A percentile compares a stretch with the other conserved stretches of the same genome.
These are phyloP conservation scores for Cornus kousa DNA, from an alignment of 148 eudicot genomes.

Conservation along the genomic window DNA sequence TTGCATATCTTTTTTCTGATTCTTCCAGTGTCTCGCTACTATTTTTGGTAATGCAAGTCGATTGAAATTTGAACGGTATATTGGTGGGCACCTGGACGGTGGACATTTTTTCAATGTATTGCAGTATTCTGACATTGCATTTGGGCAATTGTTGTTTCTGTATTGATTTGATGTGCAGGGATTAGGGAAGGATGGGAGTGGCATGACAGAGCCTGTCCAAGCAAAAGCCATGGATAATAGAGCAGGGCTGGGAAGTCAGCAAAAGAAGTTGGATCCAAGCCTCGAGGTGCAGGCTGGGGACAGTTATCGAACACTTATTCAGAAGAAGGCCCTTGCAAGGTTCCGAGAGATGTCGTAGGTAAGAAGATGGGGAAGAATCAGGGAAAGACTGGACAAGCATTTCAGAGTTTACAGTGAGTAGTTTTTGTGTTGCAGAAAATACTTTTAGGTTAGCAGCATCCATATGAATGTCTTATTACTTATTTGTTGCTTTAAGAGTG, in stretches of 20 bases:
- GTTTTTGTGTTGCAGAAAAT: too few species aligned
- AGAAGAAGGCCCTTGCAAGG: slow-evolving; percentile 94
- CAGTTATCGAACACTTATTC: slow-evolving; percentile 88
- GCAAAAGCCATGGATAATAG: slow-evolving; percentile 73
- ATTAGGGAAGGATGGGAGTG: slow-evolving; percentile 93
- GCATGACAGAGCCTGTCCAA: slow-evolving; percentile 95
- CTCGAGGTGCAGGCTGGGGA: slow-evolving; percentile 95
- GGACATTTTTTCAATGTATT: neutral
- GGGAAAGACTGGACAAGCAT: too few species aligned
- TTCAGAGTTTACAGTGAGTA: too few species aligned
- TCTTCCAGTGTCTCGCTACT: too few species aligned
- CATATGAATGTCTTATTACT: too few species aligned
- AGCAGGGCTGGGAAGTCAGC: slow-evolving; percentile 94
- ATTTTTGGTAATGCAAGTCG: neutral
- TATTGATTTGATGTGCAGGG: slow-evolving; percentile 56
- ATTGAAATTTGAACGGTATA: neutral
- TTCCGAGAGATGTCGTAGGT: slow-evolving; percentile 75
- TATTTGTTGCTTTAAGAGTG: too few species aligned
- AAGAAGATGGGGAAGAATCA: neutral
- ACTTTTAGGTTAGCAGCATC: too few species aligned
- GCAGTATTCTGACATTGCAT: slow-evolving; percentile 36
- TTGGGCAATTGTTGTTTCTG: slow-evolving; percentile 38
- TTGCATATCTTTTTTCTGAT: neutral
- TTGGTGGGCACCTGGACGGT: slow-evolving; percentile 1
- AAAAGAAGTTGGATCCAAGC: slow-evolving; percentile 70